phyloP scores from a whole-genome alignment of 768 basidiomycete genomes.

The Obba rivulosa region DNA sequence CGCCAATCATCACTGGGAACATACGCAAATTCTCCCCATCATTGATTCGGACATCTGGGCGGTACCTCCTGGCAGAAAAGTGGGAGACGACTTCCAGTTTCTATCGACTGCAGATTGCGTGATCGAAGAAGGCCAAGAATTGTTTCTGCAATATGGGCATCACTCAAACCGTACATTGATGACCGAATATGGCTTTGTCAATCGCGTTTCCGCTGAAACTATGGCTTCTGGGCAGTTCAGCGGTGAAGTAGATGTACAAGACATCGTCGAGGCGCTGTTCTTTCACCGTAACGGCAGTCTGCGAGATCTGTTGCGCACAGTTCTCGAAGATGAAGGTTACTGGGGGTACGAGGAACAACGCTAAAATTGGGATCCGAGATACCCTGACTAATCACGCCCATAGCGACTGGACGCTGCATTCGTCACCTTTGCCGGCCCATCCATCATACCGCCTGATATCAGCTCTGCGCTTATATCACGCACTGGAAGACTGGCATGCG shows the following conservation, averaged over 20 bases:
- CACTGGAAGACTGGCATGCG: constrained; percentile 19
- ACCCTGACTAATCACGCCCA: background rate
- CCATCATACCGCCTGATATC: constrained; percentile 80
- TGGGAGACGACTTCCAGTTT: constrained; percentile 46
- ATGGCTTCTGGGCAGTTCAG: constrained; percentile 23
- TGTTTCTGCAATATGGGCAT: constrained; percentile 73
- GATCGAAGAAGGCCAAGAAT: constrained; percentile 52
- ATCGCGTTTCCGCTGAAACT: constrained; percentile 26
- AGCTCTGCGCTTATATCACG: constrained; percentile 61
- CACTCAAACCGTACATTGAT: constrained; percentile 78
- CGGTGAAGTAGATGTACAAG: constrained; percentile 63
- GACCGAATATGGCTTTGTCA: constrained; percentile 88
- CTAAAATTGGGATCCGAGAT: background rate
- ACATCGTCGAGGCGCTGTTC: constrained; percentile 47
- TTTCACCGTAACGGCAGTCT: constrained; percentile 28
- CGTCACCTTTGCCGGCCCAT: constrained; percentile 51
- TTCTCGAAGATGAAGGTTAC: constrained; percentile 63
- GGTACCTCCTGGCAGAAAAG: constrained; percentile 20
- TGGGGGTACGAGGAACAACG: constrained; percentile 61
- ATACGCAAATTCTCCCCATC: constrained; percentile 40
- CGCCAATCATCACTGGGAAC: constrained; percentile 63
- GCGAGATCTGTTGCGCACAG: constrained; percentile 42
- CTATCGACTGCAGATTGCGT: constrained; percentile 39
- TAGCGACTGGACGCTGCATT: constrained; percentile 76
- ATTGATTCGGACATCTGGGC: constrained; percentile 29